Conservation (phyloP, 345 rosid species). For the Euphorbia pulcherrima region DNA sequence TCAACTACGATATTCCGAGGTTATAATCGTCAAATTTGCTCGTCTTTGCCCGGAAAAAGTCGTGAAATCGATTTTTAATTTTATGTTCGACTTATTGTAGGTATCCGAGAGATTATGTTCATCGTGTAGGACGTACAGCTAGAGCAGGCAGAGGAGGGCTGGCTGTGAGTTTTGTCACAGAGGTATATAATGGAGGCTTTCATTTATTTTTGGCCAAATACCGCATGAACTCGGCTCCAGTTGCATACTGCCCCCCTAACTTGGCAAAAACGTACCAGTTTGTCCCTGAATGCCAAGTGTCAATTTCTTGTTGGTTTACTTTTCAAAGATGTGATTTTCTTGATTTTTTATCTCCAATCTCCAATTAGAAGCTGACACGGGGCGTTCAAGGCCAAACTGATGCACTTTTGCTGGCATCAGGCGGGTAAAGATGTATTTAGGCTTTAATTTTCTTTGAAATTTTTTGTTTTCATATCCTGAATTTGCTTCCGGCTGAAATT, state of each 20-base stretch:
- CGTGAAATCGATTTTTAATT: conserved; percentile 10
- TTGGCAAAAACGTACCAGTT: too few species aligned
- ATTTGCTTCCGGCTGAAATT: conserved; percentile 18
- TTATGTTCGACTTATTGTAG: conserved; percentile 33
- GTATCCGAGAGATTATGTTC: conserved; percentile 84
- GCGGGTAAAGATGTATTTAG: too few species aligned
- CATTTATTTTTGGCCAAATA: too few species aligned
- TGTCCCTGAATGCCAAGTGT: too few species aligned
- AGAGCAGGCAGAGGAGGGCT: conserved; percentile 95
- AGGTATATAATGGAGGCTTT: conserved; percentile 39
- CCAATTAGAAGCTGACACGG: too few species aligned
- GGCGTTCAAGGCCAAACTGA: too few species aligned
- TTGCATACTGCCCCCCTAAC: too few species aligned
- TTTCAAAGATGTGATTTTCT: too few species aligned
- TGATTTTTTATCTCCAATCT: too few species aligned
- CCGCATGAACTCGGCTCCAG: too few species aligned
- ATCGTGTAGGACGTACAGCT: conserved; percentile 98
- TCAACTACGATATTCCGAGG: conserved; percentile 95
- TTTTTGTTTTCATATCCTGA: neutral
- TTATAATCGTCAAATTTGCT: conserved; percentile 17
- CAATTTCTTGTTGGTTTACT: too few species aligned
- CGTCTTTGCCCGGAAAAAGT: neutral
- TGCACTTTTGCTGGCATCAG: too few species aligned
- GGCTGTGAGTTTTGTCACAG: conserved; percentile 73
- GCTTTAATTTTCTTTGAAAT: neutral